Percentiles rank a stretch among this genome's conserved stretches.
These are phyloP conservation scores for Fusarium praegraminearum DNA, from an alignment of 2,329 filamentous ascomycete genomes.

Conservation along the genomic window DNA sequence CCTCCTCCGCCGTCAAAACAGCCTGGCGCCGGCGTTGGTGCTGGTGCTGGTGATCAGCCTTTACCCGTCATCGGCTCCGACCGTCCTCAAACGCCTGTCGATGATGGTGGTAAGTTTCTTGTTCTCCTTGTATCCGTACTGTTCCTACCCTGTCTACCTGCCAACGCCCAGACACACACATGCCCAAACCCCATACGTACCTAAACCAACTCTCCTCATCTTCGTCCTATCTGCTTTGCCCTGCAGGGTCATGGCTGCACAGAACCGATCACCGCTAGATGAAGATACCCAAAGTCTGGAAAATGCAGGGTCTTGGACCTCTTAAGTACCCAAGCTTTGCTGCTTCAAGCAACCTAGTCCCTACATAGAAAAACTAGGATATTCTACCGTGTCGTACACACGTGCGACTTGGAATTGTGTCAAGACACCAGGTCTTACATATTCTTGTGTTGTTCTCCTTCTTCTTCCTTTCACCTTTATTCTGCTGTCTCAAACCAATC, in stretches of 20 bases:
- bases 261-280: conserved; percentile 39
- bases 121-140: not conserved
- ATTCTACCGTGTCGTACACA: conserved; percentile 3
- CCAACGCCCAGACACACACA: conserved; percentile 13
- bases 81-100: conserved; percentile 24
- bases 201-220: conserved; percentile 4
- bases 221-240: conserved; percentile 11
- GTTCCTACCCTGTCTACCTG: not conserved
- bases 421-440: conserved; percentile 2
- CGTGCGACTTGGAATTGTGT: conserved; percentile 2
- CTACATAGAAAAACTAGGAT: conserved; percentile 13
- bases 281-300: conserved; percentile 32
- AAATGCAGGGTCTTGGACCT: conserved; percentile 37
- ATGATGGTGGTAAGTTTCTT: conserved; percentile 15
- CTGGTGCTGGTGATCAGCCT: not conserved
- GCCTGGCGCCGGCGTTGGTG: conserved; percentile 10
- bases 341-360: conserved; percentile 26
- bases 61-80: conserved; percentile 37
- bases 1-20: conserved; percentile 16
- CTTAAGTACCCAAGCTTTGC: conserved; percentile 35
- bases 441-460: not conserved
- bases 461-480: not conserved
- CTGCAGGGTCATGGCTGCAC: conserved; percentile 39
- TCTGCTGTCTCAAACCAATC: conserved; percentile 18
- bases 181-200: conserved; percentile 11